Base-by-base conservation (phyloP, 179 eudicot species). In the Actinidia arguta region DNA sequence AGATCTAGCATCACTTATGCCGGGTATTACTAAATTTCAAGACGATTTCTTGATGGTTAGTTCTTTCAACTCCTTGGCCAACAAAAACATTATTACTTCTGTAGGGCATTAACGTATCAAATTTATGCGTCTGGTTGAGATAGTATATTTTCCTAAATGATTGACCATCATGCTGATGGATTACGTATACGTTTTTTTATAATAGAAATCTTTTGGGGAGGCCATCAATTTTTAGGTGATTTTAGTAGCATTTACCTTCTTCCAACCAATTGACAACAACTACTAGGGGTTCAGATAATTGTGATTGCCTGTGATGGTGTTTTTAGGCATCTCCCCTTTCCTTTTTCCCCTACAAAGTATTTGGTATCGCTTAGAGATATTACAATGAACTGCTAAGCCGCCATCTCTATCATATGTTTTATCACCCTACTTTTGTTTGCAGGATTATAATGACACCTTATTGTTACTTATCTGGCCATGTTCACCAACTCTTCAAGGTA, bases 31-130 rank as follows among this genome's bases (percentile, higher is more conserved):
- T n/a, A 96, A 93, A 85, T 96, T 96, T 86, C 98, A 92, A 91
- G 99, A 96, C 85, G 96, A 95, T 85, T 96, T 96, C 88, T 80
- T 96, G 86, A 96, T 91, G 99, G 99, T 96, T 76, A 88, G 89
- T 85, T 76, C 51, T 72, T 82, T 78, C 46, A 17, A 46, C 39
- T 73, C 68, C 52, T 71, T 73, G 69, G 61, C 31, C 46, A 61
- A 25, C 39, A 46, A 31, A 62, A 51, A 25, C 17, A 1, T 10
- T 55, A 16, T 56, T 51, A 39, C 52, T 20, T n/a, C 36, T 67
- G 4, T 52, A 25, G 31, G 27, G 59, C 72, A 3, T 56, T 20
- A 20, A 4, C 73, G 64, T 5, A 6, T 50, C 73, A 50, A 25
- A 66, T 66, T 39, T 25, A 31, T 78, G 18, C 52, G 22, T 52